Percentiles rank a stretch among this genome's conserved stretches.
phyloP scores from a whole-genome alignment of 345 rosid species.

The Citropsis articulata region DNA sequence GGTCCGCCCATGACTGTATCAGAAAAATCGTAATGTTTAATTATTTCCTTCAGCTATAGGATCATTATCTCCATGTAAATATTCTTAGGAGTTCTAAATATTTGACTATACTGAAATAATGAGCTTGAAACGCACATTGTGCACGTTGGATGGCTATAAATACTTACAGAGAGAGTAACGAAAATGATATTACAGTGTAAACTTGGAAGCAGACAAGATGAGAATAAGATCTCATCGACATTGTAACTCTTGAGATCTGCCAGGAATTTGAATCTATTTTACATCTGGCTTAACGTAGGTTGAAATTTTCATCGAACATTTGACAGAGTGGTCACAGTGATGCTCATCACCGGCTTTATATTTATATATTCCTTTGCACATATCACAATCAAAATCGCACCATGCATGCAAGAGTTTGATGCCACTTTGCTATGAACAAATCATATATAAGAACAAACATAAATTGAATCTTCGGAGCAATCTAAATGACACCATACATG shows the following conservation, averaged over 20 bases:
- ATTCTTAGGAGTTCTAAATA: not conserved
- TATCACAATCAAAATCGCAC: slow-evolving; percentile 4
- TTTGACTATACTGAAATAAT: not conserved
- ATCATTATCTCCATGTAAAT: not conserved
- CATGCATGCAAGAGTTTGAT: not conserved
- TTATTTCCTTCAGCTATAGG: not conserved
- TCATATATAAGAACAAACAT: no score
- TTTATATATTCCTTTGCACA: not conserved
- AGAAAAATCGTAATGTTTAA: not conserved
- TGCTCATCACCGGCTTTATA: not conserved
- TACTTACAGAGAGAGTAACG: not conserved
- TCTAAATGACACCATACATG: no score
- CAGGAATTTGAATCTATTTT: slow-evolving; percentile 26
- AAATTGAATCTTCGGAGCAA: no score
- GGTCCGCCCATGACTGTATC: no score
- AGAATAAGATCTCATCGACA: slow-evolving; percentile 37
- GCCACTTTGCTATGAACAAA: not conserved
- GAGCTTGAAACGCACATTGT: not conserved
- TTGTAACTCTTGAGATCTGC: slow-evolving; percentile 28
- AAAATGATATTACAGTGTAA: slow-evolving; percentile 22
- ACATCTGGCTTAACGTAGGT: slow-evolving; percentile 18
- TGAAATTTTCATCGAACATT: slow-evolving; percentile 2
- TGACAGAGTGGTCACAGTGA: slow-evolving; percentile 22
- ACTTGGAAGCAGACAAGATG: slow-evolving; percentile 30
- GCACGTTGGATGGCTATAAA: not conserved